Conservation (phyloP, 148 eudicot genomes). For the Gaultheria prostrata region DNA sequence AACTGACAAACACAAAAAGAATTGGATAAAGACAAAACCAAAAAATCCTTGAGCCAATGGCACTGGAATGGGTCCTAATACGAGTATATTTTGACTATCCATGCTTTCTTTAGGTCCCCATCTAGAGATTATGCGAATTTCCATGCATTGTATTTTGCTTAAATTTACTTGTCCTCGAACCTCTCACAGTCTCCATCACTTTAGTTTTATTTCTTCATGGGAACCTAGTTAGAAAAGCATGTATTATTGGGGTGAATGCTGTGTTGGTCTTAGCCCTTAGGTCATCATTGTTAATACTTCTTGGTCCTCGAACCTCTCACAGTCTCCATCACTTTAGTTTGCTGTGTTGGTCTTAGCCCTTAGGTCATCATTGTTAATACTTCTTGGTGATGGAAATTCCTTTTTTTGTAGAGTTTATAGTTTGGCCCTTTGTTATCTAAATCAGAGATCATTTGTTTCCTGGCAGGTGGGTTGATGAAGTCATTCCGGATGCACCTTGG, state of each 20-base stretch:
- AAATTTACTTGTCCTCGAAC: too few relatives aligned
- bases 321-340: too few relatives aligned
- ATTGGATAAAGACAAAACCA: too few relatives aligned
- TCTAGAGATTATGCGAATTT: too few relatives aligned
- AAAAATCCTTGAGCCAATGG: too few relatives aligned
- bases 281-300: background rate
- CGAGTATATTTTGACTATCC: too few relatives aligned
- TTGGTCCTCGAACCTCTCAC: too few relatives aligned
- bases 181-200: too few relatives aligned
- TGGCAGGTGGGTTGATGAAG: slow-evolving; percentile 82
- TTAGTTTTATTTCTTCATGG: background rate
- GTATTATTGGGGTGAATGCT: background rate
- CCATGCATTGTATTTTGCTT: too few relatives aligned
- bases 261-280: background rate
- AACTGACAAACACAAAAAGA: too few relatives aligned
- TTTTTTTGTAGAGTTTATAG: background rate
- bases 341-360: background rate
- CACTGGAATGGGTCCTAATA: too few relatives aligned
- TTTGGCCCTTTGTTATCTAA: background rate
- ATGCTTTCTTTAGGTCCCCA: too few relatives aligned
- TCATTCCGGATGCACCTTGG: slow-evolving; percentile 84
- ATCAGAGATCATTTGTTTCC: background rate
- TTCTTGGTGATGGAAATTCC: background rate
- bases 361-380: background rate
- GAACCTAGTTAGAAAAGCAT: background rate